Base-by-base conservation (phyloP, 306 rosid genomes). In the Vigna radiata region DNA sequence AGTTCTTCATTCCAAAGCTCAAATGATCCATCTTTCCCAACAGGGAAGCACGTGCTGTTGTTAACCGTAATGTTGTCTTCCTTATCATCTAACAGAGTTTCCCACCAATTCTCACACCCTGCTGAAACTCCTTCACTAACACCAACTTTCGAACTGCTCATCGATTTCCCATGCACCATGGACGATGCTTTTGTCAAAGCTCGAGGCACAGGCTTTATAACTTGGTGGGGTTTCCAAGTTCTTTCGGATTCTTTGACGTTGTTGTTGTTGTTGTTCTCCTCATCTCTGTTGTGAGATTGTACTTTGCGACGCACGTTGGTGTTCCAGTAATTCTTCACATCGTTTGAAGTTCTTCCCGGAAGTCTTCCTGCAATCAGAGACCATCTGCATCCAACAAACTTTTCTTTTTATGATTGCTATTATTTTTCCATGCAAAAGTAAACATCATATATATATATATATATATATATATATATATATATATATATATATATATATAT, bases 281-380 rank as follows among this genome's bases (percentile, higher is more conserved):
- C n/a, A n/a, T n/a, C n/a, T n/a, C n/a, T n/a, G n/a, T n/a, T 41
- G 46, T 41, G 46, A 41, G 12, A 41, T 11, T 2, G 46, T 41
- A 29, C 31, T 29, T 52, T 72, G 10, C 46, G 61, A 3, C 73
- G 60, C 65, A 77, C 37, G 58, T 31, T 0, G 8, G 70, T 74
- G 77, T 74, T 68, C 81, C 77, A 83, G 4, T 27, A 83, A 44
- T 83, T 83, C 8, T 83, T 83, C 41, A 83, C 81, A 69, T 74
- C 81, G 13, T 83, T 79, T 4, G 81, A 1, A 7, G 86, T 83
- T 75, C 86, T 73, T 75, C 86, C 83, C 0, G 83, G 83, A 50
- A 83, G 68, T 29, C 83, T 79, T 25, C 81, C 83, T 0, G 86
- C 81, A 68, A 83, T 83, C 16, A 83, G 12, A 8, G 86, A 74